Conservation (phyloP, 208 protist genomes). For the Acanthamoeba divionensis region DNA sequence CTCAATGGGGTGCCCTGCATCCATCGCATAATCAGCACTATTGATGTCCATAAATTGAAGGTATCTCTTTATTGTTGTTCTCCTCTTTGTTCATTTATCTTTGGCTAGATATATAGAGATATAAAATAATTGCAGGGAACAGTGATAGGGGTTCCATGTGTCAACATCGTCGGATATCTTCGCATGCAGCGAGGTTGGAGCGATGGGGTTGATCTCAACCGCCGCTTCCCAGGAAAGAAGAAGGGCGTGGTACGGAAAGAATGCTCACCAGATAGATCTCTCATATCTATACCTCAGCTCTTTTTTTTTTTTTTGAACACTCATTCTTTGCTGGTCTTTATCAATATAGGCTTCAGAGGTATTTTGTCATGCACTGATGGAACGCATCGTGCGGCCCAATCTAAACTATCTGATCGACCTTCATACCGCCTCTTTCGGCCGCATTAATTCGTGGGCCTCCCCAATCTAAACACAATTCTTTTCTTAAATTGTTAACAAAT, state of each 20-base stretch:
- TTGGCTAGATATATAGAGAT: background rate
- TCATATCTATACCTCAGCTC: no score
- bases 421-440: slow-evolving; percentile 61
- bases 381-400: slow-evolving; percentile 14
- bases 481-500: no score
- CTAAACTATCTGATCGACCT: slow-evolving; percentile 52
- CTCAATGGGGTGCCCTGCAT: slow-evolving; percentile 59
- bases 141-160: slow-evolving; percentile 45
- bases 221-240: slow-evolving; percentile 59
- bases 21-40: background rate
- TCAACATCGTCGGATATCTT: slow-evolving; percentile 49
- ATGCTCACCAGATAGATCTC: no score
- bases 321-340: background rate
- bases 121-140: background rate
- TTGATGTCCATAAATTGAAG: slow-evolving; percentile 9
- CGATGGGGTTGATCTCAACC: slow-evolving; percentile 64
- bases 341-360: background rate
- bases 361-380: background rate
- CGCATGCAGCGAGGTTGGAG: background rate
- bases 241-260: slow-evolving; percentile 1
- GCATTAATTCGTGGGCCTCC: slow-evolving; percentile 66
- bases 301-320: background rate
- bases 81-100: background rate
- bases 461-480: no score
- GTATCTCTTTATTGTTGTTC: background rate